Base-by-base conservation (phyloP, 768 basidiomycete species). In the Collybia nuda region DNA sequence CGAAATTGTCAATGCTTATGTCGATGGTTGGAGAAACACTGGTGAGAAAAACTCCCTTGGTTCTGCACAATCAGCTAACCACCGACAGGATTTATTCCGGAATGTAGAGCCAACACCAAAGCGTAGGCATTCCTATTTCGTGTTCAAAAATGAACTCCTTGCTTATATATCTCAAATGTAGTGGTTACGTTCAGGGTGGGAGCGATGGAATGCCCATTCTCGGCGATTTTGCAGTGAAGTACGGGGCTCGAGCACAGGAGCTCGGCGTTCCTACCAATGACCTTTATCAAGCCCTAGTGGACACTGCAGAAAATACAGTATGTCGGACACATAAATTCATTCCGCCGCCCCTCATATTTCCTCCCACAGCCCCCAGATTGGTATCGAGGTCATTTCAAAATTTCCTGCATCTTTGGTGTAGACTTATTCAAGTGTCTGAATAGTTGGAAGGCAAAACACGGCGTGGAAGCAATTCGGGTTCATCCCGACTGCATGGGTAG, bases 261-360 rank as follows among this genome's bases (percentile, higher is more conserved):
- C 66, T 80, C 11, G 74, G 73, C 14, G 72, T 79, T 2, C 69
- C 75, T 1, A 67, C 64, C 11, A 69, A 77, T 47, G 77, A 79
- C 55, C 56, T 79, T 11, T 79, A 78, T 56, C 71, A 76, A 59
- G 75, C 77, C 3, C 63, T 80, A 9, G 75, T 77, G 2, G 76
- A 76, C 48, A 78, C 77, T 1, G 77, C 78, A 7, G 76, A 78
- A 54, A 77, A 79, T 52, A 80, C 78, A 22, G 78, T 77, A 38
- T 5, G 71, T 62, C 5, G 12, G 14, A 32, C 12, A 5, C 12
- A 9, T 2, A 14, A 3, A 45, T 41, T 17, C 24, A 6, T 47
- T 15, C 1, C 7, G 11, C 18, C 32, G 22, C 43, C 9, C 35
- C 17, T 29, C 17, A 47, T 41, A 5, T 17, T 14, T 18, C 46